Conservation (phyloP, 2,329 filamentous ascomycete genomes). For the Trematosphaeria pertusa region DNA sequence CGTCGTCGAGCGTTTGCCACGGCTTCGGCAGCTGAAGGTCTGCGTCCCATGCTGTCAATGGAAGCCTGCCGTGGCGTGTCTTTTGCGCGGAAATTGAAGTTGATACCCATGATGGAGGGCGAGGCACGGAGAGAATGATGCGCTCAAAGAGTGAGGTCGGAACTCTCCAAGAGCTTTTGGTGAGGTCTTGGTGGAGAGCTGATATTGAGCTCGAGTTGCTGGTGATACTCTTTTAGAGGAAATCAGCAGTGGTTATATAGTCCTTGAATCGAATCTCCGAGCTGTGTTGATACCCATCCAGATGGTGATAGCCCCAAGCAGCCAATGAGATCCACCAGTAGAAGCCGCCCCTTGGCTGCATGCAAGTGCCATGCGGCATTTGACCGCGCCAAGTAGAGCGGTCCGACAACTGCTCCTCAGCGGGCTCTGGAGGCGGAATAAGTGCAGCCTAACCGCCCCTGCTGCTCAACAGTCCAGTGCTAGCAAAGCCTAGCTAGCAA, state of each 20-base stretch:
- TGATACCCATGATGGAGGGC: slow-evolving; percentile 9
- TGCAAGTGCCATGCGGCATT: slow-evolving; percentile 4
- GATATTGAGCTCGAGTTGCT: slow-evolving; percentile 18
- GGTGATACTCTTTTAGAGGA: background rate
- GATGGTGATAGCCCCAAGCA: slow-evolving; percentile 12
- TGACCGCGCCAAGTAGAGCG: slow-evolving; percentile 4
- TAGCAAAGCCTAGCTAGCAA: too few relatives aligned
- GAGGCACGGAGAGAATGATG: background rate
- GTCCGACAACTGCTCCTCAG: slow-evolving; percentile 8
- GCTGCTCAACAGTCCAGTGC: slow-evolving; percentile 18
- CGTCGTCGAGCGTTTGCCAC: slow-evolving; percentile 20
- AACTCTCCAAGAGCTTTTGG: background rate
- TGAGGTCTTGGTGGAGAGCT: background rate
- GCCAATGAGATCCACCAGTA: slow-evolving; percentile 13
- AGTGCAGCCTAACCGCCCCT: background rate
- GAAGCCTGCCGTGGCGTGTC: slow-evolving; percentile 8
- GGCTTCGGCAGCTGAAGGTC: slow-evolving; percentile 29
- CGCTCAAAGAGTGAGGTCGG: slow-evolving; percentile 1
- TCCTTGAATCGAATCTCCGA: background rate
- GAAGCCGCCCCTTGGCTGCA: slow-evolving; percentile 16
- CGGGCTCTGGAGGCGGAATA: background rate
- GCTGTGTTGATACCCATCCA: slow-evolving; percentile 10
- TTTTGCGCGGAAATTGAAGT: slow-evolving; percentile 19
- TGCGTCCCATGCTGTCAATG: slow-evolving; percentile 17
- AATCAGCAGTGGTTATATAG: slow-evolving; percentile 15